These are phyloP conservation scores for Lupinus albus DNA, from an alignment of 306 rosid genomes.

Conservation along the genomic window DNA sequence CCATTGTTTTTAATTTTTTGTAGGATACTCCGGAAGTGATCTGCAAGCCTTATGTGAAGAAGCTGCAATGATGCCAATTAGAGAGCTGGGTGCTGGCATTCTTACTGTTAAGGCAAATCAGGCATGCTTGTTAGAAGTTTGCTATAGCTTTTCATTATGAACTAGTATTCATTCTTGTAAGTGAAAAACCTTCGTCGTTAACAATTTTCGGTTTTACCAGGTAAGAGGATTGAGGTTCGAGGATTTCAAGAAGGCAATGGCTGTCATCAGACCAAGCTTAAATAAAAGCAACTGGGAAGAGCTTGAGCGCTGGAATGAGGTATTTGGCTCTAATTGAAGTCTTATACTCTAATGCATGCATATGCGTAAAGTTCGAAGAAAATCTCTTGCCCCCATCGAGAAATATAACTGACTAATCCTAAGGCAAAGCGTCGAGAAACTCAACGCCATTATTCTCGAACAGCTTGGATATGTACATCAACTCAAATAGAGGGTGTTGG, in stretches of 20 bases:
- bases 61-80: conserved; percentile 99
- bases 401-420: too few species aligned
- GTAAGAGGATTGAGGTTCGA: conserved; percentile 74
- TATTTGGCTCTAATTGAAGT: conserved; percentile 82
- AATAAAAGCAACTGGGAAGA: conserved; percentile 94
- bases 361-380: conserved; percentile 12
- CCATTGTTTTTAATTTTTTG: conserved; percentile 39
- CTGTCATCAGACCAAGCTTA: conserved; percentile 83
- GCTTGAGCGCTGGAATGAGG: conserved; percentile 85
- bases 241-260: conserved; percentile 84
- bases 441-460: too few species aligned
- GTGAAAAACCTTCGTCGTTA: neutral
- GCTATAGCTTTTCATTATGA: neutral
- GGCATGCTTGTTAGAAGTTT: conserved; percentile 50
- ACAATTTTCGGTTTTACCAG: conserved; percentile 45
- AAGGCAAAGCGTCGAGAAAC: too few species aligned
- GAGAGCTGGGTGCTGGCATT: conserved; percentile 87
- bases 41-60: conserved; percentile 98
- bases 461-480: too few species aligned
- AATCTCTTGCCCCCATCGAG: too few species aligned
- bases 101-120: conserved; percentile 83
- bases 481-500: too few species aligned
- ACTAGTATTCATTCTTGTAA: conserved; percentile 4
- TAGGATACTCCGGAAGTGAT: conserved; percentile 98
- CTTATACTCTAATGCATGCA: conserved; percentile 1